Percentiles rank a stretch among this genome's conserved stretches.
phyloP scores from a whole-genome alignment of 306 rosid species.

The Cucurbita maxima region DNA sequence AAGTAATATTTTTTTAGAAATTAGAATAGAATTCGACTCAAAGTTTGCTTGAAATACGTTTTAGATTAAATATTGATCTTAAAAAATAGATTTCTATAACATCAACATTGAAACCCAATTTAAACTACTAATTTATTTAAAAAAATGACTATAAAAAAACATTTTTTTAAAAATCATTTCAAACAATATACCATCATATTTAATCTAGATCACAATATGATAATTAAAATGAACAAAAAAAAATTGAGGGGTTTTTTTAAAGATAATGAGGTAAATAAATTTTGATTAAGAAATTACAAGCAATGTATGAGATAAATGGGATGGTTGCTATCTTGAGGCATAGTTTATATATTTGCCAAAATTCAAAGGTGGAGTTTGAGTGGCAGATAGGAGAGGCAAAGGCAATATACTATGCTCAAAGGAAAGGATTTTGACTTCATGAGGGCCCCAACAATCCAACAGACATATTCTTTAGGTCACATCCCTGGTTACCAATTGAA shows the following conservation, averaged over 20 bases:
- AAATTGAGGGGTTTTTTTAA: neutral
- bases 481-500: neutral
- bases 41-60: no score
- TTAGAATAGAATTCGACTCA: neutral
- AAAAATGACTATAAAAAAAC: no score
- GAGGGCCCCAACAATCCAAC: constrained; percentile 1
- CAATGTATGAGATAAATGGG: neutral
- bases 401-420: neutral
- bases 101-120: no score
- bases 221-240: neutral
- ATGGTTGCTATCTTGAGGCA: neutral
- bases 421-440: neutral
- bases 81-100: no score
- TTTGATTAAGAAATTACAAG: neutral
- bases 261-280: neutral
- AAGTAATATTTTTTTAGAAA: neutral
- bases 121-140: no score
- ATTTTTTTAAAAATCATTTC: neutral
- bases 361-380: constrained; percentile 1
- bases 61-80: no score
- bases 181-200: no score
- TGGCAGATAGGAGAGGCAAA: neutral
- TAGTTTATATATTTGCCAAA: neutral
- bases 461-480: neutral
- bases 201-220: neutral